Conservation (phyloP, 768 basidiomycete species). For the Tricholoma matsutake region DNA sequence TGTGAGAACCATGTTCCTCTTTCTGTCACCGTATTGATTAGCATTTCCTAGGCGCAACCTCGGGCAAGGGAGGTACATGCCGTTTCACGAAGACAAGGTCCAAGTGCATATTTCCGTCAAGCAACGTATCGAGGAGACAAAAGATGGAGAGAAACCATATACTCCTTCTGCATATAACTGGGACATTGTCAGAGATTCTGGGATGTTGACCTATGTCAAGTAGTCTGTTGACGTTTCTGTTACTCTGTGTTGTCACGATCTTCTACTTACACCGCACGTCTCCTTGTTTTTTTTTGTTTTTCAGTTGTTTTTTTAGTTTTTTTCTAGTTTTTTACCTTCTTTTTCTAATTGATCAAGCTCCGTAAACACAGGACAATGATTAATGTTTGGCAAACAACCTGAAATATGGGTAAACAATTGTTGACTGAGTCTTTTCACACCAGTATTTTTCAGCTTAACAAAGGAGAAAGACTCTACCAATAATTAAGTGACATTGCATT, state of each 20-base stretch:
- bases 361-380: too few species aligned
- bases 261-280: too few species aligned
- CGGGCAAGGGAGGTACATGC: constrained; percentile 27
- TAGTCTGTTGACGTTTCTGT: background rate
- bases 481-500: too few species aligned
- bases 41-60: constrained; percentile 23
- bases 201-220: constrained; percentile 5
- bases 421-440: too few species aligned
- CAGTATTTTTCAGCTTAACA: too few species aligned
- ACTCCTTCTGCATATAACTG: constrained; percentile 18
- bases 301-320: too few species aligned
- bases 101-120: constrained; percentile 23
- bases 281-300: too few species aligned
- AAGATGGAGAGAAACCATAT: constrained; percentile 1
- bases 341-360: too few species aligned
- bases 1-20: constrained; percentile 11
- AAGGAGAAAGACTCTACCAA: too few species aligned
- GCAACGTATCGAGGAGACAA: constrained; percentile 7
- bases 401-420: too few species aligned
- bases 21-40: background rate
- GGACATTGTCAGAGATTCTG: constrained; percentile 8
- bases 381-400: too few species aligned
- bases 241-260: background rate
- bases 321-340: too few species aligned
- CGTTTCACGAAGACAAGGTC: constrained; percentile 19